These are phyloP conservation scores for Cadophora malorum DNA, from an alignment of 2,329 filamentous ascomycete species.

Conservation along the genomic window DNA sequence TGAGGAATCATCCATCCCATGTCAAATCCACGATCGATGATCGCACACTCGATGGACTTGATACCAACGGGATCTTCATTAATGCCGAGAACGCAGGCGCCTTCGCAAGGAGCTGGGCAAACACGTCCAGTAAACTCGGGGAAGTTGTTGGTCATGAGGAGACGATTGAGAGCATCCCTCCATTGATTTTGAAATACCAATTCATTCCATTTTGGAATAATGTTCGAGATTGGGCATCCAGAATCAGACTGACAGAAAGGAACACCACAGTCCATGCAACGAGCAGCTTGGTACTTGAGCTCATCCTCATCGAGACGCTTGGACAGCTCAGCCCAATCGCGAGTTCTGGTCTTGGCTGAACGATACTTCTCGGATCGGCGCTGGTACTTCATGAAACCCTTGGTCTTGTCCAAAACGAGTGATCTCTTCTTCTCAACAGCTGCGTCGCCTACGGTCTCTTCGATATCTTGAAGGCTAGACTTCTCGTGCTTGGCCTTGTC, in stretches of 20 bases:
- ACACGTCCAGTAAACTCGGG: constrained; percentile 97
- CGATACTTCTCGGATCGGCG: constrained; percentile 94
- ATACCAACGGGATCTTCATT: constrained; percentile 97
- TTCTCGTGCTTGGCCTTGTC: constrained; percentile 70
- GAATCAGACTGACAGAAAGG: constrained; percentile 98
- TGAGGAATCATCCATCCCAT: constrained; percentile 96
- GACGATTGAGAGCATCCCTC: constrained; percentile 88
- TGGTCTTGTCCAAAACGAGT: constrained; percentile 95
- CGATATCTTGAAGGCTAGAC: constrained; percentile 76
- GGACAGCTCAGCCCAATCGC: constrained; percentile 93
- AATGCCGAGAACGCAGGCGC: constrained; percentile 94
- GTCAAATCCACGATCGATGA: constrained; percentile 96
- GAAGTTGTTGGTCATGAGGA: constrained; percentile 98
- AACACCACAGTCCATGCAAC: constrained; percentile 99
- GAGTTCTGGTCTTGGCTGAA: constrained; percentile 79
- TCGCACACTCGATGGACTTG: constrained; percentile 97
- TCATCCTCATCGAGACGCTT: constrained; percentile 90
- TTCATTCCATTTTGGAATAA: constrained; percentile 97
- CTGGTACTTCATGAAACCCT: constrained; percentile 96
- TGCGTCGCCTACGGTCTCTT: constrained; percentile 85
- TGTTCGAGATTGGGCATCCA: constrained; percentile 95
- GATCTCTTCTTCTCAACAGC: constrained; percentile 89
- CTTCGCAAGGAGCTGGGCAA: constrained; percentile 95
- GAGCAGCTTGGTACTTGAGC: constrained; percentile 93
- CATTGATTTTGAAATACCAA: constrained; percentile 77